Conservation (phyloP, 2,329 filamentous ascomycete species). For the Talaromyces marneffei region DNA sequence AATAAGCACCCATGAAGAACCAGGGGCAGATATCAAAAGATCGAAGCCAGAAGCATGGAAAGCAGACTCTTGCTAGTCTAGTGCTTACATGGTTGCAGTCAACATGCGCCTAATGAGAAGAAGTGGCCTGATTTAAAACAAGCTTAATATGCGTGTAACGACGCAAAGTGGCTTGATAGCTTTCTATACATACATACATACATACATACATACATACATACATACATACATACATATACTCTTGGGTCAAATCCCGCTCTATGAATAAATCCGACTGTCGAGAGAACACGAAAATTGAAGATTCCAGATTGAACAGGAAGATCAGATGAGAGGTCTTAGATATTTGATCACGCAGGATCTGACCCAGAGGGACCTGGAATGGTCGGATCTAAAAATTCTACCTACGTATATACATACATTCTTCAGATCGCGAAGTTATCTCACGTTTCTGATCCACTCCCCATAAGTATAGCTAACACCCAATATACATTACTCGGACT, state of each 20-base stretch:
- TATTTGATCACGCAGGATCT: not conserved
- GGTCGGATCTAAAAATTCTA: not conserved
- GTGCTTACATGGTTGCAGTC: not conserved
- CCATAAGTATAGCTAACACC: not conserved
- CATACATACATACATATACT: not conserved
- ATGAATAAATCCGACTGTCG: not conserved
- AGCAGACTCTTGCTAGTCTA: not conserved
- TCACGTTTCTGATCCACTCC: not conserved
- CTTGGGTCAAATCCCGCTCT: not conserved
- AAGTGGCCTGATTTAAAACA: not conserved
- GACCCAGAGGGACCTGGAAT: not conserved
- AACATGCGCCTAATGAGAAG: not conserved
- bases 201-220: not conserved
- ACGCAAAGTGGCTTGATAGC: not conserved
- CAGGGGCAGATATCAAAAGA: not conserved
- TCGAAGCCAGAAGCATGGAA: not conserved
- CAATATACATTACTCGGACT: not conserved
- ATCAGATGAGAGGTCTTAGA: not conserved
- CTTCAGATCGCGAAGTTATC: not conserved
- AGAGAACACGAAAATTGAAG: not conserved
- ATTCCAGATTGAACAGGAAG: too few relatives aligned
- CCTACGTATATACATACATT: not conserved
- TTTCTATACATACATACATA: not conserved
- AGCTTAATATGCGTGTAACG: not conserved
- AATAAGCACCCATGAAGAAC: not conserved